Evolutionary conservation across 306 rosid species (phyloP), one percentile per base, ranked within the genome.

Genomic region (Acacia confusa): DNA sequence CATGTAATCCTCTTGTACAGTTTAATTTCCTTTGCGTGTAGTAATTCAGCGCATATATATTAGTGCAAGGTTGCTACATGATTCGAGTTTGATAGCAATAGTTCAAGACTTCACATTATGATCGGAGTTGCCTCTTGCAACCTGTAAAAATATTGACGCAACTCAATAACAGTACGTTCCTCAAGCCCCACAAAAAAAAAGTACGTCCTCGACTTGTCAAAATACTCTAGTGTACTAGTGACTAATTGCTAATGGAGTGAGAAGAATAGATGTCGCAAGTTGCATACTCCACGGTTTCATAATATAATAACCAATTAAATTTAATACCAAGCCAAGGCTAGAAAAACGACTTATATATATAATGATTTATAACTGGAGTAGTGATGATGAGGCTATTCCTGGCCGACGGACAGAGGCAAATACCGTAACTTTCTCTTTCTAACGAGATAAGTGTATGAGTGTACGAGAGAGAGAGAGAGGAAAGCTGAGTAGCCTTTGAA

Each of bases 401-500:
- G 89, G 86, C 86, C 87, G 92, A 87, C 90, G 85, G 88, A 74
- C 74, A 81, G 73, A 85, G 87, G 77, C 78, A 84, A 78, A 82
- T 82, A 79, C 86, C 75, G 5, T 75, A 85, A 79, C 86, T 84
- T 87, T 79, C 64, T 68, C 3, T 53, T 19, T 45, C 10, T 45
- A 22, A 70, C 79, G 13, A 84, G 87, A 88, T 14, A 47, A 47
- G 53, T 13, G 17, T 47, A 47, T 3, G 20, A 47, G 20, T 47
- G 19, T 2, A 15, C 45, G 78, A 70, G 83, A 16, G 75, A 70
- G 75, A 71, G 80, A 86, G 66, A 74, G 78, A 63, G 86, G 90
- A 95, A 88, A 91, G 97, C 88, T 89, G 86, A 89, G 82, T 86
- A 81, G 95, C 95, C 94, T 91, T 94, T 90, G n/a, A n/a, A n/a